Evolutionary conservation across 176 grass and related monocot genomes (phyloP).

Genomic region (Triticum turgidum): DNA sequence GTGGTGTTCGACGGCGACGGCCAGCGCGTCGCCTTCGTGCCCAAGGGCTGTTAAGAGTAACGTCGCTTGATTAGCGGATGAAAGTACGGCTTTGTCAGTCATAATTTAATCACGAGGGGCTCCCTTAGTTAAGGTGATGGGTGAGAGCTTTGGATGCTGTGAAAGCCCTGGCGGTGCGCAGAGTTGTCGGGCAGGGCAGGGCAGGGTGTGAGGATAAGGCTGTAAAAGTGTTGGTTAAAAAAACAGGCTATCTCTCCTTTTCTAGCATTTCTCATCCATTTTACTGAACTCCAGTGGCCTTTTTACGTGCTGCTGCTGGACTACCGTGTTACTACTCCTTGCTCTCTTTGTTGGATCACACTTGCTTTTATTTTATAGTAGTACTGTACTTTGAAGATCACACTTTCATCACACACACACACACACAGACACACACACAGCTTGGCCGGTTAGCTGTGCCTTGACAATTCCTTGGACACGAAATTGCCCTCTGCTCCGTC

Average conservation of each 20-base stretch:
- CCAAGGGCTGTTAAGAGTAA: conserved; percentile 48
- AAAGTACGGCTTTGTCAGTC: conserved; percentile 6
- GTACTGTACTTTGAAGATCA: too few relatives aligned
- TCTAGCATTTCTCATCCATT: neutral
- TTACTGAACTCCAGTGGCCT: too few relatives aligned
- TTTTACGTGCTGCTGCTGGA: neutral
- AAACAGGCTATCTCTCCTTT: neutral
- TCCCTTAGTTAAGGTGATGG: neutral
- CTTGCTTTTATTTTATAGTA: too few relatives aligned
- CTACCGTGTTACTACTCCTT: neutral
- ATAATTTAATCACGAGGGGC: conserved; percentile 27
- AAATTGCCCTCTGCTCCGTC: neutral
- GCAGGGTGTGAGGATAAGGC: conserved; percentile 16
- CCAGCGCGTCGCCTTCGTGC: conserved; percentile 55
- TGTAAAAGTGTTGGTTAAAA: conserved; percentile 39
- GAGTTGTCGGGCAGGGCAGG: neutral
- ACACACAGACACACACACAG: too few relatives aligned
- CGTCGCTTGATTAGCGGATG: conserved; percentile 4
- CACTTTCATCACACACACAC: too few relatives aligned
- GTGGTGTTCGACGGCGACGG: conserved; percentile 81
- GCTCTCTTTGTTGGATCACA: too few relatives aligned
- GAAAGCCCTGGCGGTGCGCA: neutral
- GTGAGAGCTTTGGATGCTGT: conserved; percentile 37
- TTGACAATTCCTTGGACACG: too few relatives aligned
- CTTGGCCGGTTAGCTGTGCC: too few relatives aligned